A percentile compares a stretch with the other conserved stretches of the same genome.
These are phyloP conservation scores for Hanseniaspora gamundiae DNA, from an alignment of 1,139 yeast genomes.

Conservation along the genomic window DNA sequence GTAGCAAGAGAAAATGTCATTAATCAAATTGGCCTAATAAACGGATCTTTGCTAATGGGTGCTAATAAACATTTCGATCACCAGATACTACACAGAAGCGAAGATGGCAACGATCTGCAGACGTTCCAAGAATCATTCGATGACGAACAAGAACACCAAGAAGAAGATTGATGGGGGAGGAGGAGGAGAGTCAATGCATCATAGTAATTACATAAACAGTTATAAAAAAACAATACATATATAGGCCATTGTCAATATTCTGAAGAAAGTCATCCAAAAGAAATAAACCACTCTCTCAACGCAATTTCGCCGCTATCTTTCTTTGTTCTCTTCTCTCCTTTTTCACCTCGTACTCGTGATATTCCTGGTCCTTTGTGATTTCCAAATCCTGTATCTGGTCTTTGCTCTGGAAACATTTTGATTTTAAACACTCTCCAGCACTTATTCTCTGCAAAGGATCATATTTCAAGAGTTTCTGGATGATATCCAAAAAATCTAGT, in stretches of 20 bases:
- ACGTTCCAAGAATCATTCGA: neutral
- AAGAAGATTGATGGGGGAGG: too few species aligned
- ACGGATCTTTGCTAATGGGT: conserved; percentile 23
- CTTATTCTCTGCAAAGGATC: conserved; percentile 57
- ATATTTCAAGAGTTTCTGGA: conserved; percentile 46
- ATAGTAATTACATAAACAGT: neutral
- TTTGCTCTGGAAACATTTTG: conserved; percentile 6
- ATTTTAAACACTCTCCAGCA: conserved; percentile 26
- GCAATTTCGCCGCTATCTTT: neutral
- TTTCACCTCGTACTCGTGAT: conserved; percentile 1
- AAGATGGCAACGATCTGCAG: neutral
- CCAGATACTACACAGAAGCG: conserved; percentile 9
- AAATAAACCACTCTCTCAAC: neutral
- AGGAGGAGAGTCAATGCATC: too few species aligned
- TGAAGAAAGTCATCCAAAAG: neutral
- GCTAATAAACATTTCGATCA: conserved; percentile 21
- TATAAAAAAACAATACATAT: too few species aligned
- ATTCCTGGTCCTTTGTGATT: conserved; percentile 13
- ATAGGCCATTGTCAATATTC: neutral
- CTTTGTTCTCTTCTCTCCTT: conserved; percentile 2
- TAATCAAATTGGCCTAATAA: conserved; percentile 23
- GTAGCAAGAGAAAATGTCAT: conserved; percentile 22
- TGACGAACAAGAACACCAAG: neutral
- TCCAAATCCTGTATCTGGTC: neutral
- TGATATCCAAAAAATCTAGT: conserved; percentile 36